These are phyloP conservation scores for Globisporangium acanthophoron DNA, from an alignment of 352 stramenopile species.

Conservation along the genomic window DNA sequence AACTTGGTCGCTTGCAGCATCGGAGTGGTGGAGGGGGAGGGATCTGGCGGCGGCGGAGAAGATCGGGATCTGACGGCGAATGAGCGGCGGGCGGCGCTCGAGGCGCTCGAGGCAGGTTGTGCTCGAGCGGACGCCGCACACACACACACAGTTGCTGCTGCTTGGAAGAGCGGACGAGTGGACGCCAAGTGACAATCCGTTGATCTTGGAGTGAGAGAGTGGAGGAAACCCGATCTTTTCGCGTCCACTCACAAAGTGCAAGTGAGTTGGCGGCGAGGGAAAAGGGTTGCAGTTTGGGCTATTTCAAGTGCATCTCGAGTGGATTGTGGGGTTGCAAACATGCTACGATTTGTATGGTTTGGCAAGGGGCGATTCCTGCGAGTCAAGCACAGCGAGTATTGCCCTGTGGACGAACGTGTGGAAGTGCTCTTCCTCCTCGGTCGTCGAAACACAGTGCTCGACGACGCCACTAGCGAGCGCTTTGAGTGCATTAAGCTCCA, in stretches of 20 bases:
- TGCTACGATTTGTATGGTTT: background rate
- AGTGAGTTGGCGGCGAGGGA: background rate
- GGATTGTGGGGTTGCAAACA: too few relatives aligned
- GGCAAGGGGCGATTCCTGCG: too few relatives aligned
- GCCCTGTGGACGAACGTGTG: too few relatives aligned
- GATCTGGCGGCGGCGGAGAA: constrained; percentile 6
- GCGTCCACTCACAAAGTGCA: background rate
- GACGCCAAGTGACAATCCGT: background rate
- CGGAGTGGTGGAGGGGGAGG: background rate
- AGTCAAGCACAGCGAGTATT: too few relatives aligned
- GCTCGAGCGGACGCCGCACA: too few relatives aligned
- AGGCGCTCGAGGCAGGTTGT: too few relatives aligned
- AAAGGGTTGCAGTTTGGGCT: background rate
- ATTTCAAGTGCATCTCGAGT: background rate
- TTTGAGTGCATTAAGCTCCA: too few relatives aligned
- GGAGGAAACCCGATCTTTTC: background rate
- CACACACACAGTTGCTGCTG: too few relatives aligned
- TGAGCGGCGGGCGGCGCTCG: background rate
- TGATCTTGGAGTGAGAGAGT: background rate
- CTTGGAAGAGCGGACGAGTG: background rate
- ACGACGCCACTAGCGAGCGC: too few relatives aligned
- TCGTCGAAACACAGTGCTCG: too few relatives aligned
- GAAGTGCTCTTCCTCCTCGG: too few relatives aligned
- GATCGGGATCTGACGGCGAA: constrained; percentile 10
- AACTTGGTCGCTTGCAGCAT: constrained; percentile 67